Evolutionary conservation across 352 stramenopile species (phyloP), one percentile per base, ranked within the genome.

Genomic region (Globisporangium orthogonon): DNA sequence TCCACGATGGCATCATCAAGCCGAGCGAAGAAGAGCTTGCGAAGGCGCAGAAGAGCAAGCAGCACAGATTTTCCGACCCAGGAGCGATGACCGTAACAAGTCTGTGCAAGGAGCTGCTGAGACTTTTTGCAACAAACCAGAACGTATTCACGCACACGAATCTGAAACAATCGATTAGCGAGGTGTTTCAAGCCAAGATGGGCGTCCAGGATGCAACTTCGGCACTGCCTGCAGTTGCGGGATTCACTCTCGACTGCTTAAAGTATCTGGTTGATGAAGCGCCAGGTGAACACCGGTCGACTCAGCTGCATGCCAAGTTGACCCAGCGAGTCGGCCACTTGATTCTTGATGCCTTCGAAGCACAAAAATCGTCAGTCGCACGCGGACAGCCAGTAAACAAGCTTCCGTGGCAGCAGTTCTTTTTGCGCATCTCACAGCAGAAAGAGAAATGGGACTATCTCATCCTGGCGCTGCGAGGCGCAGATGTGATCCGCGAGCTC

Each of bases 251-350:
- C 14, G 23, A 63, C 31, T 62, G 63, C 45, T 46, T 76, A 2
- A 39, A 68, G 2, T 54, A 28, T 40, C 55, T 77, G 17, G 52
- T 65, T 13, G 13, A 58, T 41, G 51, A 47, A 43, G 54, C 55
- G 5, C 29, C 15, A 50, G 45, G 18, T 18, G 45, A 50, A 5
- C 41, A 23, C 6, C 28, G 14, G 7, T 28, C 7, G 23, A 13
- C 9, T 17, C 23, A 65, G 4, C 49, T 69, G 18, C 55, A 67
- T 15, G 61, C 63, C 0, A 87, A 82, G 52, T 54, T 69, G 14
- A 50, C 68, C 10, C 73, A 83, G 50, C 70, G 77, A 5, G 74
- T 87, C 18, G 75, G 75, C 0, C 81, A 90, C 29, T 54, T 90
- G 48, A 14, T 88, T n/a, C 51, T 90, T 18, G 77, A 90, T 39